These are phyloP conservation scores for Spiraea crenata DNA, from an alignment of 331 rosid genomes.

Conservation along the genomic window DNA sequence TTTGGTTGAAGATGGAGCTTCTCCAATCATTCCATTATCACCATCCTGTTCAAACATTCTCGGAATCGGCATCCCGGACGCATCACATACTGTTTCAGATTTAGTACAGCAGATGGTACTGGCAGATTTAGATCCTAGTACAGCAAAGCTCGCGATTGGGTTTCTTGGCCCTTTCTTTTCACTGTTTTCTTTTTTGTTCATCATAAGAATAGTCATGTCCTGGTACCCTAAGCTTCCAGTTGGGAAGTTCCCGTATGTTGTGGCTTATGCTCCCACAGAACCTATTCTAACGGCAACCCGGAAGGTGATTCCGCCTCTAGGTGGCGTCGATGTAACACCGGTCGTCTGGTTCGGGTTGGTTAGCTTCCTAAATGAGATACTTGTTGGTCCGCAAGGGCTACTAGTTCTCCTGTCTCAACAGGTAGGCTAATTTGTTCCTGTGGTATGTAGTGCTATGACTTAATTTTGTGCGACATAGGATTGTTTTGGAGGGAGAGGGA, in stretches of 20 bases:
- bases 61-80: constrained; percentile 25
- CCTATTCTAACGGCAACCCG: constrained; percentile 75
- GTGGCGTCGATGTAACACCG: constrained; percentile 91
- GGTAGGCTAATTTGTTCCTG: constrained; percentile 9
- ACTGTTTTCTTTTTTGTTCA: constrained; percentile 63
- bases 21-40: constrained; percentile 23
- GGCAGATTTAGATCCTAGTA: constrained; percentile 78
- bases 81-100: constrained; percentile 31
- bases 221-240: constrained; percentile 98
- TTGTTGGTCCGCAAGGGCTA: constrained; percentile 92
- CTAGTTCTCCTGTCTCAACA: constrained; percentile 90
- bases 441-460: no score
- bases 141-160: constrained; percentile 68
- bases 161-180: constrained; percentile 83
- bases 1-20: constrained; percentile 25
- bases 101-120: constrained; percentile 35
- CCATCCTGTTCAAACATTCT: constrained; percentile 18
- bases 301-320: constrained; percentile 91
- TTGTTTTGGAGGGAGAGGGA: no score
- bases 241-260: constrained; percentile 78
- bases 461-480: neutral
- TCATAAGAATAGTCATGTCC: constrained; percentile 83
- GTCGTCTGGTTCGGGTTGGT: constrained; percentile 93
- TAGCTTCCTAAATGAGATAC: constrained; percentile 92
- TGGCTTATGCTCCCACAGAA: constrained; percentile 94